phyloP scores from a whole-genome alignment of 169 alveolate genomes.

The Plasmodium vinckei region DNA sequence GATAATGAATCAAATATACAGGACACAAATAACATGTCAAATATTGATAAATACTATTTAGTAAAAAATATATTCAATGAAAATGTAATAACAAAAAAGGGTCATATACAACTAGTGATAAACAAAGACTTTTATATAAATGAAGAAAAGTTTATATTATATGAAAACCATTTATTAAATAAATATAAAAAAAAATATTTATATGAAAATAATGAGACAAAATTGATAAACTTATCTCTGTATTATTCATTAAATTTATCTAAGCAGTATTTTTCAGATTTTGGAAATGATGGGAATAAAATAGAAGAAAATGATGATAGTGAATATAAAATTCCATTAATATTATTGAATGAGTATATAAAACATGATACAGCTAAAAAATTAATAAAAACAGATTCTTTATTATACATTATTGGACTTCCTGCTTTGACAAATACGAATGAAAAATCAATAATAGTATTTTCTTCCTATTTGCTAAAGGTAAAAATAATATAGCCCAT shows the following conservation, averaged over 20 bases:
- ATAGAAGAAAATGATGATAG: constrained; percentile 7
- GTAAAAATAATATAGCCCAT: constrained; percentile 16
- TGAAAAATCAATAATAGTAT: constrained; percentile 64
- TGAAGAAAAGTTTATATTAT: constrained; percentile 48
- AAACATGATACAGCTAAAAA: constrained; percentile 28
- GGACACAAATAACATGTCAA: background rate
- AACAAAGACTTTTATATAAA: constrained; percentile 54
- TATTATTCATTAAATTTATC: constrained; percentile 26
- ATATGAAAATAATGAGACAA: background rate
- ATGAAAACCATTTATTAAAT: constrained; percentile 16
- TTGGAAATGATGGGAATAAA: background rate
- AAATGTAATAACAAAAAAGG: background rate
- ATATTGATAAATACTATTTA: constrained; percentile 7
- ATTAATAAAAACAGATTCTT: constrained; percentile 56
- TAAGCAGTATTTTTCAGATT: constrained; percentile 24
- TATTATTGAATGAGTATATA: constrained; percentile 55
- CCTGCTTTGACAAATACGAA: constrained; percentile 64
- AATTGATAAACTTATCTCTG: background rate
- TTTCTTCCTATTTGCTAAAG: constrained; percentile 46
- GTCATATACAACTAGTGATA: constrained; percentile 33
- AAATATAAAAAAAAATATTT: background rate
- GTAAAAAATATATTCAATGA: constrained; percentile 41
- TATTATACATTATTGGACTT: constrained; percentile 44
- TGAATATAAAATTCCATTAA: background rate
- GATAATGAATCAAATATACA: background rate